phyloP scores from a whole-genome alignment of 192 early-diverging fungal species.

The Gonapodya prolifera region DNA sequence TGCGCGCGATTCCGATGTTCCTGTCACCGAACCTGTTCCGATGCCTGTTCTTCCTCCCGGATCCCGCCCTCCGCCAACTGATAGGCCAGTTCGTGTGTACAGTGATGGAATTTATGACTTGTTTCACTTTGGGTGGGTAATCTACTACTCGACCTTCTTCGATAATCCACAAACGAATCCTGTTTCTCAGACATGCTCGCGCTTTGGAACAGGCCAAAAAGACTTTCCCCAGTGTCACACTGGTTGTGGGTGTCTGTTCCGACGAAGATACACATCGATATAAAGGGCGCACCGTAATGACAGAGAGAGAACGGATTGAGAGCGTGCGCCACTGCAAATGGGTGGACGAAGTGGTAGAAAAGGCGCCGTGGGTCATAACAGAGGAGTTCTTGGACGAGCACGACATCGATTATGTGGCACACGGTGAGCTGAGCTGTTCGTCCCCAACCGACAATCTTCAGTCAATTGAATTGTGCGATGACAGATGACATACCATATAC shows the following conservation, averaged over 20 bases:
- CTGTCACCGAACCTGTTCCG: background rate
- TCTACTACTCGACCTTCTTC: background rate
- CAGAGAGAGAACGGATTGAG: conserved; percentile 63
- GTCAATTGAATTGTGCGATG: background rate
- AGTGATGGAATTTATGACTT: conserved; percentile 80
- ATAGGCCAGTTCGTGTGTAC: conserved; percentile 64
- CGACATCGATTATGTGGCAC: conserved; percentile 70
- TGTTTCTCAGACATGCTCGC: conserved; percentile 40
- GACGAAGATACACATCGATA: conserved; percentile 60
- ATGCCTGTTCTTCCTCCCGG: background rate
- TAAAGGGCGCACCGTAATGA: conserved; percentile 73
- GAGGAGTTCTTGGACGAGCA: conserved; percentile 65
- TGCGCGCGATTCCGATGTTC: background rate
- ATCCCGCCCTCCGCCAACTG: conserved; percentile 33
- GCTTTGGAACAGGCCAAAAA: conserved; percentile 76
- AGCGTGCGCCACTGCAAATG: conserved; percentile 70
- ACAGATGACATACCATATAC: conserved; percentile 56
- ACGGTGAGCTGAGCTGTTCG: conserved; percentile 22
- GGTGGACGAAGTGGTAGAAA: conserved; percentile 65
- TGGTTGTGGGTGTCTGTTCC: conserved; percentile 66
- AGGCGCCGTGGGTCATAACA: conserved; percentile 65
- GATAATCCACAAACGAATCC: no score
- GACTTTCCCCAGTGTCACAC: conserved; percentile 56
- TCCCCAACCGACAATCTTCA: background rate
- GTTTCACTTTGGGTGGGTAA: conserved; percentile 54